Conservation (phyloP, 345 rosid species). For the Geranium brycei region DNA sequence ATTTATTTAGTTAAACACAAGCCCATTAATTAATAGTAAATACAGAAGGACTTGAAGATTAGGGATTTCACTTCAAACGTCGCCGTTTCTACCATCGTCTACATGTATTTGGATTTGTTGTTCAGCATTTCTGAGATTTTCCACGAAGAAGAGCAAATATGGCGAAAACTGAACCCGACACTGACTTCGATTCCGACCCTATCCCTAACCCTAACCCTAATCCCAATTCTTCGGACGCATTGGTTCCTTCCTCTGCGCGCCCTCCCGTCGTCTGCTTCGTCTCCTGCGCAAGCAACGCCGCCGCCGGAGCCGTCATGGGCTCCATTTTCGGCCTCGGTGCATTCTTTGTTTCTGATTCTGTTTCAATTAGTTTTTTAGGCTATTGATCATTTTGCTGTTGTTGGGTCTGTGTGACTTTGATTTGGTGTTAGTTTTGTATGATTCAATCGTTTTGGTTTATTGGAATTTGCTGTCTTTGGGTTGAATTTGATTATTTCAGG, state of each 20-base stretch:
- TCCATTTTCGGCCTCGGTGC: slow-evolving; percentile 76
- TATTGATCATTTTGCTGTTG: neutral
- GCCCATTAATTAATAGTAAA: no score
- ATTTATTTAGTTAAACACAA: no score
- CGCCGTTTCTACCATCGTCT: no score
- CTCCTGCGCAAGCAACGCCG: slow-evolving; percentile 63
- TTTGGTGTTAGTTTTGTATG: no score
- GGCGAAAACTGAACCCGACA: slow-evolving; percentile 24
- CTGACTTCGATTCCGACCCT: slow-evolving; percentile 14
- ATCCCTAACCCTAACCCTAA: slow-evolving; percentile 15
- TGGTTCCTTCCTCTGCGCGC: slow-evolving; percentile 22
- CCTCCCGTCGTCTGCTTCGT: slow-evolving; percentile 57
- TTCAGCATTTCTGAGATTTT: no score
- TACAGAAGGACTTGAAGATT: no score
- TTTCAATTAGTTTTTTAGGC: neutral
- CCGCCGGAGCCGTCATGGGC: slow-evolving; percentile 84
- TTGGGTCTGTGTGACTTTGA: neutral
- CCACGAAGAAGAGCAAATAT: slow-evolving; percentile 10
- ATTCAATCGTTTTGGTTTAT: no score
- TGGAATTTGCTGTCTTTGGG: neutral
- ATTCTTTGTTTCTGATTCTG: neutral
- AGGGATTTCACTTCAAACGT: no score
- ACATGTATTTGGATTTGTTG: no score
- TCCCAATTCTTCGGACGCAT: slow-evolving; percentile 25
- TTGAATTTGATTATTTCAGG: no score